phyloP scores from a whole-genome alignment of 306 rosid species.

The Corylus heterophylla region DNA sequence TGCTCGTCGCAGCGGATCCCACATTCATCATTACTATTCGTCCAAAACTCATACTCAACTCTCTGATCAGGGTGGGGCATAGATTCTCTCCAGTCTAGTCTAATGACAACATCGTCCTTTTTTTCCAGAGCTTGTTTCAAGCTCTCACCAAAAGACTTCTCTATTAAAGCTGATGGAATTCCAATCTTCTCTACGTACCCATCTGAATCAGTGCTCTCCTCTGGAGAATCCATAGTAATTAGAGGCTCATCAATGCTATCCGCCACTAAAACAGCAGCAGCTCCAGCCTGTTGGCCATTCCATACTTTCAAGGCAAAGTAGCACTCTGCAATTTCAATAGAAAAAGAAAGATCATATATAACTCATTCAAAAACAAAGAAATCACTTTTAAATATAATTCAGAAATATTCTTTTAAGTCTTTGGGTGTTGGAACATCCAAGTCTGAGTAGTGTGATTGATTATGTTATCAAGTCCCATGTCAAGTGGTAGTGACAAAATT shows the following conservation, averaged over 20 bases:
- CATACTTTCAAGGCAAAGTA: conserved; percentile 89
- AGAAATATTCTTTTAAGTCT: neutral
- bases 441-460: neutral
- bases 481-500: neutral
- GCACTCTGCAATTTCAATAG: conserved; percentile 53
- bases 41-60: conserved; percentile 97
- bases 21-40: conserved; percentile 93
- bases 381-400: neutral
- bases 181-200: conserved; percentile 66
- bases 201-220: conserved; percentile 59
- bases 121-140: conserved; percentile 59
- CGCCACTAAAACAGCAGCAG: conserved; percentile 80
- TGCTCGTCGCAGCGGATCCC: conserved; percentile 94
- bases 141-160: conserved; percentile 66
- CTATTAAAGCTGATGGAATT: conserved; percentile 78
- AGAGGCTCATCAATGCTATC: conserved; percentile 65
- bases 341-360: neutral
- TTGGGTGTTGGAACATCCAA: neutral
- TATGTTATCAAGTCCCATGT: neutral
- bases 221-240: conserved; percentile 87
- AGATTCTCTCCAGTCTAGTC: conserved; percentile 90
- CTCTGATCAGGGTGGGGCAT: conserved; percentile 83
- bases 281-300: conserved; percentile 93
- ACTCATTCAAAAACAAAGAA: neutral
- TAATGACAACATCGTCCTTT: conserved; percentile 51